Base-by-base conservation (phyloP, 2,329 filamentous ascomycete species). In the Endocalyx cinctus region DNA sequence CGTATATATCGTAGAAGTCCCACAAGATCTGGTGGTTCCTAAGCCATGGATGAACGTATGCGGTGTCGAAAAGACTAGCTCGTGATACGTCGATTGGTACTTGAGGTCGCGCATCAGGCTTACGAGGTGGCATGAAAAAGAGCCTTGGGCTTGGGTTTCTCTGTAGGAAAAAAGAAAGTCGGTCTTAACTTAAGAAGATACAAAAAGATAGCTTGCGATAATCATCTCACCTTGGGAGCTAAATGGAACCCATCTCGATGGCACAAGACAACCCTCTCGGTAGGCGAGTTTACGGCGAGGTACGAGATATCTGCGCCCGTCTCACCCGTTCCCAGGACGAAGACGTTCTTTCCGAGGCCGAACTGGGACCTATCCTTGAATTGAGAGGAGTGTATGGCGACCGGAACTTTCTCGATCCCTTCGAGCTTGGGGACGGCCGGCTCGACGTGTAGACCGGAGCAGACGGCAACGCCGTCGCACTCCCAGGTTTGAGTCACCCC, bases 21-120 rank as follows among this genome's bases (percentile, higher is more conserved):
- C 69, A 72, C 5, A 65, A 56, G 3, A 66, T 38, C 1, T 44
- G 52, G 11, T 62, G 63, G n/a, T 58, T 57, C 36, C 67, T 63
- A 1, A 73, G 51, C 4, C 61, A 37, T 0, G 64, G 63, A n/a
- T 70, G 69, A 5, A 66, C 62, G 34, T 73, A 73, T 5, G 67
- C 66, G 0, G 69, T 72, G 39, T 73, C 69, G 38, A 74, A 72
- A 5, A 73, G 47, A 34, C 66, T 70, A 8, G 67, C 67, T 2
- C 65, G 55, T 1, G 63, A 62, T 3, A 63, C 59, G 40, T n/a
- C n/a, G n/a, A n/a, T n/a, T n/a, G n/a, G n/a, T n/a, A n/a, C n/a
- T n/a, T n/a, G n/a, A n/a, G n/a, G n/a, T n/a, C n/a, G n/a, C n/a
- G n/a, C 42, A 6, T 44, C 29, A 10, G 37, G 35, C 13, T 39